A percentile compares a stretch with the other conserved stretches of the same genome.
phyloP scores from a whole-genome alignment of 1,139 yeast species.

The Yamadazyma dushanensis region DNA sequence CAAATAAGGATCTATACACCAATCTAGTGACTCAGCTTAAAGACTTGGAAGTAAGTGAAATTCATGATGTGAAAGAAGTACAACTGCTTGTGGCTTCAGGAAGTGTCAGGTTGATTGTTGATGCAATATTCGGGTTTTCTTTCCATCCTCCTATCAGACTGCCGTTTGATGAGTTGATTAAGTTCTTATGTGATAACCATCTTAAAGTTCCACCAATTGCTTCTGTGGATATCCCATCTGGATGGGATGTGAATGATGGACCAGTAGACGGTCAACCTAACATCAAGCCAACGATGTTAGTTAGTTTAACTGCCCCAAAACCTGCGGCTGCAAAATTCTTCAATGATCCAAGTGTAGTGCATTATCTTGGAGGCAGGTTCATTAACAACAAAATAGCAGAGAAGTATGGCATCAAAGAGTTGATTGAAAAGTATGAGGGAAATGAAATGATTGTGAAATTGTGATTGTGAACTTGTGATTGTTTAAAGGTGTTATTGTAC shows the following conservation, averaged over 20 bases:
- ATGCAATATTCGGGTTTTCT: constrained; percentile 90
- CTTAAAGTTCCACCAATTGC: constrained; percentile 55
- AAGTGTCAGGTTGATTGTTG: constrained; percentile 51
- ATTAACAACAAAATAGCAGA: constrained; percentile 64
- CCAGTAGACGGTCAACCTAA: constrained; percentile 44
- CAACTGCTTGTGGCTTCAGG: constrained; percentile 24
- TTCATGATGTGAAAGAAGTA: constrained; percentile 37
- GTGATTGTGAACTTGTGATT: background rate
- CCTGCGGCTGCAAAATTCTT: constrained; percentile 65
- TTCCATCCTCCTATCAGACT: constrained; percentile 85
- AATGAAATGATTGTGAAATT: constrained; percentile 40
- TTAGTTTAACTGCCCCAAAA: constrained; percentile 92
- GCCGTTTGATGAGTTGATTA: constrained; percentile 68
- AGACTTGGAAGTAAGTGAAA: constrained; percentile 52
- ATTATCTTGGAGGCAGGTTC: constrained; percentile 90
- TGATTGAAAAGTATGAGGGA: constrained; percentile 30
- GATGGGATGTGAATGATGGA: constrained; percentile 95
- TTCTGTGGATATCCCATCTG: constrained; percentile 90
- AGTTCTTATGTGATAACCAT: constrained; percentile 37
- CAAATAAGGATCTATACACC: constrained; percentile 44
- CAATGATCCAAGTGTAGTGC: constrained; percentile 32
- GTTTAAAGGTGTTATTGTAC: background rate
- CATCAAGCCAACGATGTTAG: constrained; percentile 62
- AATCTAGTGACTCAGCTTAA: constrained; percentile 58
- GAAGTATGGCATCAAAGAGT: constrained; percentile 64